Conservation (phyloP, 768 basidiomycete genomes). For the Leccinum boreale region DNA sequence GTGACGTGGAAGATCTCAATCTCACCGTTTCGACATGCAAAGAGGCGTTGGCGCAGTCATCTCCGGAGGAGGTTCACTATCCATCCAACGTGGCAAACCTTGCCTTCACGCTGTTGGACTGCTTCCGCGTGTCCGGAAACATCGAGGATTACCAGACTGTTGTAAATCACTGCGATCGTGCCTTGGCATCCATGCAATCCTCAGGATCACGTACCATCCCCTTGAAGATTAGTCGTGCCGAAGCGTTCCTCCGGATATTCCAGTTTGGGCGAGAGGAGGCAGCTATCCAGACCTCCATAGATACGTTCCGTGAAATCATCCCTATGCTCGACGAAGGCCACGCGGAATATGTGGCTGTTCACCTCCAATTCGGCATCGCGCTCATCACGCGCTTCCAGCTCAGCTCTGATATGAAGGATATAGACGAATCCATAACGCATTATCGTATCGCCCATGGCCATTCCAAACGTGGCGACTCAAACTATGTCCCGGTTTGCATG, state of each 20-base stretch:
- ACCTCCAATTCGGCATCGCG: constrained; percentile 17
- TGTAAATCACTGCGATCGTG: constrained; percentile 21
- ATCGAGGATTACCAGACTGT: constrained; percentile 18
- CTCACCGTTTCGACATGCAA: constrained; percentile 16
- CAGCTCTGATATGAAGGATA: constrained; percentile 5
- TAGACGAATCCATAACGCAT: constrained; percentile 23
- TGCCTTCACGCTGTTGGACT: constrained; percentile 3
- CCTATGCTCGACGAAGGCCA: constrained; percentile 11
- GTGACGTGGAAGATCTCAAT: constrained; percentile 12
- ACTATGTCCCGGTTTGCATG: constrained; percentile 11
- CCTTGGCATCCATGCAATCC: constrained; percentile 2
- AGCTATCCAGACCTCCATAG: constrained; percentile 10
- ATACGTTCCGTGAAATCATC: constrained; percentile 12
- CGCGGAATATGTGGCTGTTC: constrained; percentile 2
- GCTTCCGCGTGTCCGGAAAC: constrained; percentile 4
- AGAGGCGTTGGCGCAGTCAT: constrained; percentile 11
- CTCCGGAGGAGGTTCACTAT: constrained; percentile 2
- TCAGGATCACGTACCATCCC: background rate
- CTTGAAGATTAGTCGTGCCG: constrained; percentile 14
- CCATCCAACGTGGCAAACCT: background rate
- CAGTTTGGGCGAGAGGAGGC: constrained; percentile 4
- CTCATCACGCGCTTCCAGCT: constrained; percentile 15
- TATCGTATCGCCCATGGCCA: constrained; percentile 10
- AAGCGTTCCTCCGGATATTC: constrained; percentile 14
- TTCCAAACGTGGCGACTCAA: constrained; percentile 6